Conservation (phyloP, 1,284 basidiomycete species). For the Coniferiporia weirii region DNA sequence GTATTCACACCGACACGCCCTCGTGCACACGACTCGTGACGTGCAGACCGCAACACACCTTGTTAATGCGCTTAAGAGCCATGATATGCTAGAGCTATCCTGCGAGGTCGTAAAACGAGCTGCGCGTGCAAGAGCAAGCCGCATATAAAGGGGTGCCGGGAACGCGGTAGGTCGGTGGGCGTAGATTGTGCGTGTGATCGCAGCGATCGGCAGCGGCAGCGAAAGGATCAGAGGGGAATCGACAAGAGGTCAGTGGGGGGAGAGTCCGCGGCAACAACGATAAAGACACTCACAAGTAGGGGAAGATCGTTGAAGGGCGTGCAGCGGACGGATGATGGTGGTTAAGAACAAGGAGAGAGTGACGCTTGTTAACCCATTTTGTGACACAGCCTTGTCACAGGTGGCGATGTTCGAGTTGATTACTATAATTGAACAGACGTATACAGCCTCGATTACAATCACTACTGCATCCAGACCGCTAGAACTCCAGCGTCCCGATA, state of each 20-base stretch:
- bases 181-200: conserved; percentile 5
- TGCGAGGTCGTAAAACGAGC: conserved; percentile 24
- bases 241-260: not conserved
- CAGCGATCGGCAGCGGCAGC: not conserved
- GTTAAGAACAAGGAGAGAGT: conserved; percentile 8
- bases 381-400: conserved; percentile 3
- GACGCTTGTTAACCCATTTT: not conserved
- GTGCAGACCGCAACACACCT: conserved; percentile 50
- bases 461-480: not conserved
- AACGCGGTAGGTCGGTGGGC: not conserved
- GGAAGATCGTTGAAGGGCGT: not conserved
- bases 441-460: not conserved
- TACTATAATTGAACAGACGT: not conserved
- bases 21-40: not conserved
- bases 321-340: conserved; percentile 11
- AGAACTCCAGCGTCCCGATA: not conserved
- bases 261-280: not conserved
- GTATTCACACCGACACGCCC: conserved; percentile 4
- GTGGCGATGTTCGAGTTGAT: not conserved
- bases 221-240: not conserved
- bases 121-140: not conserved
- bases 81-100: conserved; percentile 40
- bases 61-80: conserved; percentile 99
- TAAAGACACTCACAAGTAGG: conserved; percentile 8
- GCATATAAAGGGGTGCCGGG: not conserved